A percentile compares a stretch with the other conserved stretches of the same genome.
Conservation (phyloP, 2,329 filamentous ascomycete genomes). For the Fusarium paranaense region DNA sequence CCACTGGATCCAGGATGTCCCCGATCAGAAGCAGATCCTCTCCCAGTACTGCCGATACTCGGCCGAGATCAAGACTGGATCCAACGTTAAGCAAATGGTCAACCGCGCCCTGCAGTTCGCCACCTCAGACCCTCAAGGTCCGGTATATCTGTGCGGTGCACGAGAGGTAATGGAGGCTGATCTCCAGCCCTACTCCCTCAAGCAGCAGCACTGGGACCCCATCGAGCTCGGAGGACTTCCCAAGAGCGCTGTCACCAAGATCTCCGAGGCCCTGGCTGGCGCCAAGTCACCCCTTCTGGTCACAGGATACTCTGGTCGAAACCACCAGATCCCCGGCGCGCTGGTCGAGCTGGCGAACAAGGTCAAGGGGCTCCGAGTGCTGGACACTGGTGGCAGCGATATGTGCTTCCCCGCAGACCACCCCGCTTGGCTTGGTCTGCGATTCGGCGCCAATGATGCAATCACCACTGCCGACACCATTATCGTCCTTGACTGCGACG, state of each 20-base stretch:
- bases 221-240: constrained; percentile 74
- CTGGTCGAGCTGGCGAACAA: constrained; percentile 76
- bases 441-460: constrained; percentile 78
- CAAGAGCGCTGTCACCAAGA: constrained; percentile 63
- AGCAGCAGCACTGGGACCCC: constrained; percentile 77
- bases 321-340: constrained; percentile 70
- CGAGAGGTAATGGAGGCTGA: constrained; percentile 90
- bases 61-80: constrained; percentile 84
- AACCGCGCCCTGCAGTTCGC: constrained; percentile 88
- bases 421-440: constrained; percentile 74
- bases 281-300: constrained; percentile 77
- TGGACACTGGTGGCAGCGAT: constrained; percentile 82
- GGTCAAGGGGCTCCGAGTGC: constrained; percentile 75
- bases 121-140: constrained; percentile 79
- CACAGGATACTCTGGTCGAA: constrained; percentile 78
- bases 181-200: constrained; percentile 76
- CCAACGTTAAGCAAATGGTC: constrained; percentile 90
- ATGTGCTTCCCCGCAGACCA: constrained; percentile 84
- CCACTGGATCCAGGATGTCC: constrained; percentile 88
- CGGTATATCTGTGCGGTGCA: constrained; percentile 82
- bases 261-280: constrained; percentile 71
- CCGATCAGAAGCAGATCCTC: constrained; percentile 83
- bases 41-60: constrained; percentile 87
- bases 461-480: constrained; percentile 87
- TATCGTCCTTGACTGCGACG: constrained; percentile 87